Base-by-base conservation (phyloP, 2,329 filamentous ascomycete genomes). In the Paraphoma sp. region DNA sequence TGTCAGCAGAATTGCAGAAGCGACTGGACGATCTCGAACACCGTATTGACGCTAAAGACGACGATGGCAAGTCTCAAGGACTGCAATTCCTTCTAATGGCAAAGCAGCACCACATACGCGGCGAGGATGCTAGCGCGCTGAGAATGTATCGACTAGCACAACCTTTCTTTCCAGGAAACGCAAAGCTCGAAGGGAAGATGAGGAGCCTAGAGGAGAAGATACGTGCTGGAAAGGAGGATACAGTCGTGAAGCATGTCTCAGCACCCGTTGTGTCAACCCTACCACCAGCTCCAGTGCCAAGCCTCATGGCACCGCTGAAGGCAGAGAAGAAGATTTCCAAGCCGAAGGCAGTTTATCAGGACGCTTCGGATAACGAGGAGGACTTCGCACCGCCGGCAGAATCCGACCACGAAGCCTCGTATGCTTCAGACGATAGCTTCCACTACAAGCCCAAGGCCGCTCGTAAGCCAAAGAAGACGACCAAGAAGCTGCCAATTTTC, bases 31-130 rank as follows among this genome's bases (percentile, higher is more conserved):
- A 90, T 0, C 83, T 98, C 3, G 94, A 98, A 76, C 86, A 89
- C 63, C 89, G 91, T n/a, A 90, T 98, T 29, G 90, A 94, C 55
- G 81, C 83, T 12, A 78, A 81, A 54, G 80, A 84, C 45, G 91
- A 93, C 38, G 92, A 96, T 67, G 81, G 84, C 28, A 87, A 90
- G 51, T 89, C 91, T 0, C 92, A 97, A 60, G 95, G 94, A 0
- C 78, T 98, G 29, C 90, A 92, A 10, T 92, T 90, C 67, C 79
- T 98, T 33, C 82, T 97, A n/a, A 92, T 95, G 83, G 94, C 92
- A 1, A 91, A 95, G 63, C 93, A 97, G 73, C 91, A 96, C 70
- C 93, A 93, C 71, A 91, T 92, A 50, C 84, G 87, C 4, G 92
- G 92, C 1, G 91, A 97, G 64, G 88, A 96, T 49, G 81, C 81